Evolutionary conservation across 148 eudicot genomes (phyloP).

Genomic region (Cornus suecica): DNA sequence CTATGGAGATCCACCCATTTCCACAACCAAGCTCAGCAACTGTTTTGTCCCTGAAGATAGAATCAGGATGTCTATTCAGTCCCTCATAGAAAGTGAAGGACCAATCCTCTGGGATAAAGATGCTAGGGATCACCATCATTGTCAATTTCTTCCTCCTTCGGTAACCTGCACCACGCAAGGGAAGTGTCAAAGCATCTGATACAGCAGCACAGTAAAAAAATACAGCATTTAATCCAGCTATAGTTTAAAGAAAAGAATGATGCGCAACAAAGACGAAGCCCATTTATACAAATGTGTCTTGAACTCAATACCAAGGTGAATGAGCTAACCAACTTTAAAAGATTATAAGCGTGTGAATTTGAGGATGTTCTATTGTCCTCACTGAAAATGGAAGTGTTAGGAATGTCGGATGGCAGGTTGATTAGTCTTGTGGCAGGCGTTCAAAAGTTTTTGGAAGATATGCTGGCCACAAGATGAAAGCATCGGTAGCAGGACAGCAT

Average conservation of each 20-base stretch:
- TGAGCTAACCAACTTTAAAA: too few relatives aligned
- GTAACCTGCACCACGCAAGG: conserved; percentile 39
- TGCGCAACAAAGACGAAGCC: neutral
- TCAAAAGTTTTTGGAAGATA: too few relatives aligned
- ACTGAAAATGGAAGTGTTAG: too few relatives aligned
- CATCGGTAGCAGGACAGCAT: too few relatives aligned
- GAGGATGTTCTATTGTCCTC: too few relatives aligned
- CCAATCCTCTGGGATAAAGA: conserved; percentile 98
- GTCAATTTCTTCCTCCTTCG: conserved; percentile 77
- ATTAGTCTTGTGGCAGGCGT: too few relatives aligned
- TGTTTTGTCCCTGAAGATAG: conserved; percentile 85
- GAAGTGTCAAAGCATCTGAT: neutral
- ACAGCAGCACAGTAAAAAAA: neutral
- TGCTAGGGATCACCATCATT: conserved; percentile 96
- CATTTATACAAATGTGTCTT: neutral
- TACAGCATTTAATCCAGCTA: too few relatives aligned
- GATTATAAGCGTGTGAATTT: too few relatives aligned
- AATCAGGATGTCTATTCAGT: conserved; percentile 87
- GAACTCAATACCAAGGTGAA: neutral
- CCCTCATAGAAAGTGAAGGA: conserved; percentile 98
- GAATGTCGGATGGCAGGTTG: too few relatives aligned
- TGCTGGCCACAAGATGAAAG: too few relatives aligned
- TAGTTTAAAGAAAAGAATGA: too few relatives aligned
- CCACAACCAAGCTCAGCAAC: conserved; percentile 99
- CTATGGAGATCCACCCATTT: conserved; percentile 98